Conservation (phyloP, 2,329 filamentous ascomycete species). For the Magnaporthiopsis rhizophila region DNA sequence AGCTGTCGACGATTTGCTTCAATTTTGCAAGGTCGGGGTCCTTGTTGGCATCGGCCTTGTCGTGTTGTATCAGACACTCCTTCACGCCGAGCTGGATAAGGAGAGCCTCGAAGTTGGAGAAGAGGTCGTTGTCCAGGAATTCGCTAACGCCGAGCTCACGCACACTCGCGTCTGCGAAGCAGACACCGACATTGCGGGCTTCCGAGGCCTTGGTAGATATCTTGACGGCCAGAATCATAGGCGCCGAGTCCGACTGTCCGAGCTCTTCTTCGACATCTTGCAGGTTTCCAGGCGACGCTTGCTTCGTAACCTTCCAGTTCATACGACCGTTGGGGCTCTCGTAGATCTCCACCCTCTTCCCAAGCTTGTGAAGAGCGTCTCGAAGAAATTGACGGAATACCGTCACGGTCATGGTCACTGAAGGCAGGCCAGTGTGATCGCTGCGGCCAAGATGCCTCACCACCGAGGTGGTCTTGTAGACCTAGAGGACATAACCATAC, state of each 20-base stretch:
- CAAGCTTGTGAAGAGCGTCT: slow-evolving; percentile 84
- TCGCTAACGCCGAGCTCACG: slow-evolving; percentile 94
- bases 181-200: slow-evolving; percentile 81
- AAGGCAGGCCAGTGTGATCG: slow-evolving; percentile 77
- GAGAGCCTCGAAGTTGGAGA: slow-evolving; percentile 94
- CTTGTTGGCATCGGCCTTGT: slow-evolving; percentile 72
- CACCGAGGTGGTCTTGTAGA: slow-evolving; percentile 97
- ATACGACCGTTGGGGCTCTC: slow-evolving; percentile 66
- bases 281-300: slow-evolving; percentile 90
- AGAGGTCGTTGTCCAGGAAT: slow-evolving; percentile 97
- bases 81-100: slow-evolving; percentile 94
- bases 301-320: slow-evolving; percentile 87
- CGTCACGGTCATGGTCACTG: slow-evolving; percentile 90
- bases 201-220: slow-evolving; percentile 82
- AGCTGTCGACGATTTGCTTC: slow-evolving; percentile 81
- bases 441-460: slow-evolving; percentile 80
- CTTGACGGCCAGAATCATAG: slow-evolving; percentile 93
- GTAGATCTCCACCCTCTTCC: slow-evolving; percentile 89
- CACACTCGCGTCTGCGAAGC: slow-evolving; percentile 95
- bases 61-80: slow-evolving; percentile 80
- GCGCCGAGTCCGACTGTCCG: slow-evolving; percentile 75
- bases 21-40: slow-evolving; percentile 86
- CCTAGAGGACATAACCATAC: slow-evolving; percentile 32
- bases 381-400: slow-evolving; percentile 94
- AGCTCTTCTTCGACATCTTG: slow-evolving; percentile 97